Evolutionary conservation across 768 basidiomycete species (phyloP).

Genomic region (Agrocybe pediades): DNA sequence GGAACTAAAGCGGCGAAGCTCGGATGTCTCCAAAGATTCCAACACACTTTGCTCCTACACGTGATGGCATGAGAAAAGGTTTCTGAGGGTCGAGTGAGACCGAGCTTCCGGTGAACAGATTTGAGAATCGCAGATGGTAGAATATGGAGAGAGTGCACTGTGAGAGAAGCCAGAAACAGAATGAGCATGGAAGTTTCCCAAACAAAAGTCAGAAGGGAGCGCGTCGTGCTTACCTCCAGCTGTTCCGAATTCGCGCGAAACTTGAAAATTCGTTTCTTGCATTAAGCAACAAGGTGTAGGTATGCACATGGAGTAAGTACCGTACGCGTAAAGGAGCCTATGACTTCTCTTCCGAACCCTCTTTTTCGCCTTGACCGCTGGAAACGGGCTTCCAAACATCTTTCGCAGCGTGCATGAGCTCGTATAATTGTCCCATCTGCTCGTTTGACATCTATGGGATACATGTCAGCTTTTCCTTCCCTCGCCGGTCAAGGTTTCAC

Average conservation of each 20-base stretch:
- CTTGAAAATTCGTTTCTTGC: background rate
- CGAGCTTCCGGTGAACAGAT: background rate
- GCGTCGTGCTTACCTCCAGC: background rate
- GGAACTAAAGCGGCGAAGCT: conserved; percentile 8
- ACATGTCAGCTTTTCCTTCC: background rate
- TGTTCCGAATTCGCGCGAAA: conserved; percentile 8
- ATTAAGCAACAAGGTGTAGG: background rate
- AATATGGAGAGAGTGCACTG: background rate
- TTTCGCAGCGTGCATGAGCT: conserved; percentile 90
- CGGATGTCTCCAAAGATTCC: conserved; percentile 3
- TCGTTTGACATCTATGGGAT: conserved; percentile 76
- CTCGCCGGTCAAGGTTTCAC: background rate
- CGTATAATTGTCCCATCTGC: conserved; percentile 92
- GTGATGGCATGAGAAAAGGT: conserved; percentile 15
- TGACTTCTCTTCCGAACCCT: conserved; percentile 24
- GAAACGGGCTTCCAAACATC: conserved; percentile 77
- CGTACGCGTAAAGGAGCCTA: background rate
- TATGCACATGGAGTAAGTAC: background rate
- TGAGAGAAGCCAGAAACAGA: conserved; percentile 1
- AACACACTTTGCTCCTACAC: conserved; percentile 11
- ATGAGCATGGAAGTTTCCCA: conserved; percentile 11
- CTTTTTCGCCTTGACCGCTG: conserved; percentile 18
- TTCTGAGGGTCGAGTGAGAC: background rate
- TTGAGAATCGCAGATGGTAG: background rate
- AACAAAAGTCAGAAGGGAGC: background rate